Percentiles rank a stretch among this genome's conserved stretches.
phyloP scores from a whole-genome alignment of 1,284 basidiomycete species.

The Bjerkandera adusta region DNA sequence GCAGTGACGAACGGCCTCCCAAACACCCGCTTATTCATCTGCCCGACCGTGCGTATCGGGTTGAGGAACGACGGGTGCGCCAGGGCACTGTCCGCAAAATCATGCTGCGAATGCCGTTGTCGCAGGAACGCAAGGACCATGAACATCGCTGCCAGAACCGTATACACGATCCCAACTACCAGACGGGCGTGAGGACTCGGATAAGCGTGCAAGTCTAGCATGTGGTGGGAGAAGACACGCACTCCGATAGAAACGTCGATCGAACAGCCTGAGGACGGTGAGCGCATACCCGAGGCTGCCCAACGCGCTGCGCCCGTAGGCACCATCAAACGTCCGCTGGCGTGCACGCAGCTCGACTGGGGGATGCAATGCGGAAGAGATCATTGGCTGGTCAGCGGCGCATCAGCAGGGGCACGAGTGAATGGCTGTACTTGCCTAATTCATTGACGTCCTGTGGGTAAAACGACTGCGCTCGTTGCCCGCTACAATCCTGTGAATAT shows the following conservation, averaged over 20 bases:
- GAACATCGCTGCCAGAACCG: slow-evolving; percentile 60
- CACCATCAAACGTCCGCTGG: slow-evolving; percentile 79
- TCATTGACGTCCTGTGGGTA: slow-evolving; percentile 57
- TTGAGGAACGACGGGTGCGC: slow-evolving; percentile 13
- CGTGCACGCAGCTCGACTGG: slow-evolving; percentile 70
- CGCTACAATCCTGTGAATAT: slow-evolving; percentile 34
- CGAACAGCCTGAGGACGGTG: slow-evolving; percentile 76
- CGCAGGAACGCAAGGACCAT: slow-evolving; percentile 61
- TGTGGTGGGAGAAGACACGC: slow-evolving; percentile 25
- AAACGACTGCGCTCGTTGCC: slow-evolving; percentile 60
- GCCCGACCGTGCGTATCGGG: slow-evolving; percentile 51
- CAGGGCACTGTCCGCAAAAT: slow-evolving; percentile 64
- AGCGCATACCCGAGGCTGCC: slow-evolving; percentile 73
- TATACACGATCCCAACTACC: slow-evolving; percentile 71
- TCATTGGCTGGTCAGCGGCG: neutral
- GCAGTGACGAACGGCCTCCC: slow-evolving; percentile 81
- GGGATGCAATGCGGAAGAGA: neutral
- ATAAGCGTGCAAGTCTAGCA: slow-evolving; percentile 7
- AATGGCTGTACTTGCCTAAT: slow-evolving; percentile 32
- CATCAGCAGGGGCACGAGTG: neutral
- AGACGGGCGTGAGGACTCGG: neutral
- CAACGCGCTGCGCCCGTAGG: slow-evolving; percentile 75
- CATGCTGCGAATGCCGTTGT: slow-evolving; percentile 62
- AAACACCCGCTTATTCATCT: slow-evolving; percentile 57
- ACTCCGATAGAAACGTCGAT: slow-evolving; percentile 69